Percentiles rank a stretch among this genome's conserved stretches.
These are phyloP conservation scores for Podospora fimiseda DNA, from an alignment of 495 filamentous ascomycete species.

Conservation along the genomic window DNA sequence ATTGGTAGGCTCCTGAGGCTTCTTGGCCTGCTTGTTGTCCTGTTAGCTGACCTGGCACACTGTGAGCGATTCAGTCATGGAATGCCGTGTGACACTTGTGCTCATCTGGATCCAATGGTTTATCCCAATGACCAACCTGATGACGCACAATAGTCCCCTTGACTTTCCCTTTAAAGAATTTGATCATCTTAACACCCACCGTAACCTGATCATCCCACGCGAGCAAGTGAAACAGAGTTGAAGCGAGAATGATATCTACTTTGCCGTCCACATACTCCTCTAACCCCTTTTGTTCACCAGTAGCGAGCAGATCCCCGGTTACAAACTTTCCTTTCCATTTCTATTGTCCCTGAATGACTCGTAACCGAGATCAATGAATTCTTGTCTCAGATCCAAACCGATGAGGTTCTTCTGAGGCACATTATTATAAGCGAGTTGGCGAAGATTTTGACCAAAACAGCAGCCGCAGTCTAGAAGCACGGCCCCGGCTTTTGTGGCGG, in stretches of 20 bases:
- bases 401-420: constrained; percentile 32
- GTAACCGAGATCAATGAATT: constrained; percentile 50
- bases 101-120: too few relatives aligned
- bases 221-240: constrained; percentile 57
- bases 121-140: too few relatives aligned
- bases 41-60: too few relatives aligned
- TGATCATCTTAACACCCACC: constrained; percentile 40
- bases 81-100: too few relatives aligned
- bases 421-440: constrained; percentile 39
- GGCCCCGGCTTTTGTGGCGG: constrained; percentile 17
- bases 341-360: constrained; percentile 44
- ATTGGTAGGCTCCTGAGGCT: too few relatives aligned
- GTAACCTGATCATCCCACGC: constrained; percentile 45
- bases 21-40: too few relatives aligned
- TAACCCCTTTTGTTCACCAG: constrained; percentile 16
- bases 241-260: constrained; percentile 52
- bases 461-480: constrained; percentile 49
- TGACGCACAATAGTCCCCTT: too few relatives aligned
- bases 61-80: too few relatives aligned
- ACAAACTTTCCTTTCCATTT: constrained; percentile 45
- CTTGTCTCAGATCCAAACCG: constrained; percentile 40
- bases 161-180: constrained; percentile 39
- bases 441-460: too few relatives aligned
- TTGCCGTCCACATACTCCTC: constrained; percentile 32
- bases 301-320: constrained; percentile 46